A percentile compares a stretch with the other conserved stretches of the same genome.
Conservation (phyloP, 495 filamentous ascomycete genomes). For the Trichoderma parareesei region DNA sequence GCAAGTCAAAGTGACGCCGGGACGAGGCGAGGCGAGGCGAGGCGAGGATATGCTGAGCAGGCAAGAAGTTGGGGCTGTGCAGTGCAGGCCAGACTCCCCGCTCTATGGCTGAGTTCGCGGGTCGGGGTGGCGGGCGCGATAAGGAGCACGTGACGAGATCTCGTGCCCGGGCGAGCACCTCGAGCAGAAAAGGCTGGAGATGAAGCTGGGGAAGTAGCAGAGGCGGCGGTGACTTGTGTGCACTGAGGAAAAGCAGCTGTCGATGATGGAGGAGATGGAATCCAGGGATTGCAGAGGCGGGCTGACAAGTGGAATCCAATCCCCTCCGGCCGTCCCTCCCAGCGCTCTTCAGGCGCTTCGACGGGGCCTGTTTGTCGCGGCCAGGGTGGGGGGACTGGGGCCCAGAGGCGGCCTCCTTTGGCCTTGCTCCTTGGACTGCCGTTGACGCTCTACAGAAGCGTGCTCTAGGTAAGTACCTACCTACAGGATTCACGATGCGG, state of each 20-base stretch:
- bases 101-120: neutral
- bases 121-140: neutral
- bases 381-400: neutral
- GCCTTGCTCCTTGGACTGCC: neutral
- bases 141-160: constrained; percentile 2
- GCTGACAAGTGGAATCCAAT: constrained; percentile 10
- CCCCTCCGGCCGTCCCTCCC: neutral
- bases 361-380: constrained; percentile 2
- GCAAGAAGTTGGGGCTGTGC: constrained; percentile 3
- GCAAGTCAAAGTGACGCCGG: constrained; percentile 3
- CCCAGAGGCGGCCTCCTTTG: neutral
- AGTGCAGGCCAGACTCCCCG: constrained; percentile 5
- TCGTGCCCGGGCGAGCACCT: neutral
- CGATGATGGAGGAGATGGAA: constrained; percentile 5
- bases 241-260: no score
- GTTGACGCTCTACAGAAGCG: no score
- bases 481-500: no score
- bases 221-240: no score
- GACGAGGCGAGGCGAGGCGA: neutral
- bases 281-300: constrained; percentile 5
- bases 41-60: neutral
- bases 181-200: neutral
- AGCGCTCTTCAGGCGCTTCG: neutral
- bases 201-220: no score
- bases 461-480: no score